Evolutionary conservation across 2,329 filamentous ascomycete species (phyloP).

Genomic region (Penicillium freii): DNA sequence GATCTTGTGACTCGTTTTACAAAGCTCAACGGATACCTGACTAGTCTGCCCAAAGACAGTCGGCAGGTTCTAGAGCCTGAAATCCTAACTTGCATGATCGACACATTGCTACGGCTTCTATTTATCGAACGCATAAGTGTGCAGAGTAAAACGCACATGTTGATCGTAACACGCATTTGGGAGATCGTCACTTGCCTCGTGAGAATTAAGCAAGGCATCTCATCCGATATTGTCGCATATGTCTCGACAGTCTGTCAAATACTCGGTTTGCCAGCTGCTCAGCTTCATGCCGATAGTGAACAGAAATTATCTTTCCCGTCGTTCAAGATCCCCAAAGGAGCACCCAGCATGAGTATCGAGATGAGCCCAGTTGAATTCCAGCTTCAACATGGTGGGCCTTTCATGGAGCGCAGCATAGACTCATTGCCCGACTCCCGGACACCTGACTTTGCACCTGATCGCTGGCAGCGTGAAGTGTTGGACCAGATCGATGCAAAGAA

Average conservation of each 20-base stretch:
- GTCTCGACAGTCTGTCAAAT: conserved; percentile 33
- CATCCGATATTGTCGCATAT: conserved; percentile 42
- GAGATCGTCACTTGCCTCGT: conserved; percentile 3
- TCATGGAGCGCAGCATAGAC: conserved; percentile 72
- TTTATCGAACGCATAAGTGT: conserved; percentile 12
- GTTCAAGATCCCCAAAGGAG: conserved; percentile 13
- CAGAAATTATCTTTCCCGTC: conserved; percentile 23
- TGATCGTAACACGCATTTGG: conserved; percentile 32
- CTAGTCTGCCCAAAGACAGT: conserved; percentile 38
- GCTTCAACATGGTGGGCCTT: conserved; percentile 66
- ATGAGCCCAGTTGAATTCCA: conserved; percentile 61
- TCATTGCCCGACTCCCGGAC: conserved; percentile 67
- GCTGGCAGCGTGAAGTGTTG: conserved; percentile 72
- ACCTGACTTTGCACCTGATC: conserved; percentile 66
- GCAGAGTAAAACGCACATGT: conserved; percentile 40
- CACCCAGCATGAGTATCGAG: conserved; percentile 32
- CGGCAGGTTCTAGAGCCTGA: conserved; percentile 45
- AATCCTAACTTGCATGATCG: conserved; percentile 37
- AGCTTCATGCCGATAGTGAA: conserved; percentile 13
- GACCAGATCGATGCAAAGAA: conserved; percentile 69
- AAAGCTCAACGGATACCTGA: conserved; percentile 51
- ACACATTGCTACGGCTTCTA: conserved; percentile 20
- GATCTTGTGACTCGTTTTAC: conserved; percentile 43
- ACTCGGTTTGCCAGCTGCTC: conserved; percentile 32
- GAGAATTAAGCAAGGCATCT: conserved; percentile 37